Evolutionary conservation across 192 early-diverging fungal species (phyloP).

Genomic region (Backusella mclennaniae): DNA sequence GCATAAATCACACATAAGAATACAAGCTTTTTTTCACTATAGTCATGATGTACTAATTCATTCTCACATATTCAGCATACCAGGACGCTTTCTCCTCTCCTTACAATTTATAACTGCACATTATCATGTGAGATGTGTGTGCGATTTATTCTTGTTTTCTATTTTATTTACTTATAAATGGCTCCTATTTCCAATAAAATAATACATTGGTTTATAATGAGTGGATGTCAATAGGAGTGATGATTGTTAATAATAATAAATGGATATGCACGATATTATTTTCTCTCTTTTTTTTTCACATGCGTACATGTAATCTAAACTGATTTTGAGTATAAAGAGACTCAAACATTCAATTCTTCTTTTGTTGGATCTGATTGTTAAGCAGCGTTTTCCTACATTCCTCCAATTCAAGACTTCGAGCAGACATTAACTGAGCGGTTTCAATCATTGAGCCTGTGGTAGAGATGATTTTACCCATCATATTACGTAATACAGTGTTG

Average conservation of each 20-base stretch:
- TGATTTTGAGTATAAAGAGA: no score
- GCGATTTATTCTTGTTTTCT: not conserved
- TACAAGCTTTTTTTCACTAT: no score
- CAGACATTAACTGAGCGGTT: slow-evolving; percentile 9
- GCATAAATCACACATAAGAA: no score
- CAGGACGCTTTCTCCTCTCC: no score
- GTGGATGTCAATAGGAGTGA: not conserved
- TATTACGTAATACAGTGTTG: slow-evolving; percentile 44
- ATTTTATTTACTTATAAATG: not conserved
- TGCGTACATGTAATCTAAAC: no score
- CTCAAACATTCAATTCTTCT: not conserved
- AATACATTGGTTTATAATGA: not conserved
- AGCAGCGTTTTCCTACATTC: not conserved
- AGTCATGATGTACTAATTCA: no score
- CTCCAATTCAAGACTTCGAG: slow-evolving; percentile 16
- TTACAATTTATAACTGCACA: no score
- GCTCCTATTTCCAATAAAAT: not conserved
- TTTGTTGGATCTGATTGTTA: not conserved
- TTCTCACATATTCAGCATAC: no score
- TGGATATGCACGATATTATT: not conserved
- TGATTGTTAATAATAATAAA: not conserved
- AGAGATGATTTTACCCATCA: slow-evolving; percentile 43
- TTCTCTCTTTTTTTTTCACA: not conserved
- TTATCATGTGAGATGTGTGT: not conserved
- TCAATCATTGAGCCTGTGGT: slow-evolving; percentile 43